A percentile compares a stretch with the other conserved stretches of the same genome.
Evolutionary conservation across 2,329 filamentous ascomycete genomes (phyloP).

Genomic region (Calcarisporium arbuscula): DNA sequence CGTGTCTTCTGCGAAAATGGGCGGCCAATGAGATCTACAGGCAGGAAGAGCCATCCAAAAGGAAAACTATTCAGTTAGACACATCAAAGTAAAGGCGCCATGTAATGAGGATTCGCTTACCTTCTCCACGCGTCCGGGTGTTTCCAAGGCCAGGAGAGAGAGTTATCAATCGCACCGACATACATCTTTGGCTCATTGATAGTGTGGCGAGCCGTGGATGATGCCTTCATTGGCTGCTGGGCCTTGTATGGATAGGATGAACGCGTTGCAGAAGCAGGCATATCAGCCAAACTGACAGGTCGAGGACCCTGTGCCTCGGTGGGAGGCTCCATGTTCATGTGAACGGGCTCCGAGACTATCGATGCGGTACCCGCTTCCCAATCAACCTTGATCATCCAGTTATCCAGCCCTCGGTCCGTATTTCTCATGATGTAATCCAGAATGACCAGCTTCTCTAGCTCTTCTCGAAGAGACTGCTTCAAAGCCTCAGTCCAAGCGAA

Average conservation of each 20-base stretch:
- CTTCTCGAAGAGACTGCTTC: conserved; percentile 88
- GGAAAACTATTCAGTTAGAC: conserved; percentile 84
- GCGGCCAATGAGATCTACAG: conserved; percentile 90
- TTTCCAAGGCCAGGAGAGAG: conserved; percentile 97
- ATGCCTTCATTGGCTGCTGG: conserved; percentile 80
- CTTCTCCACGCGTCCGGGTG: conserved; percentile 83
- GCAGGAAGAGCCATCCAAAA: conserved; percentile 96
- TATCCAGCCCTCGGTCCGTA: conserved; percentile 91
- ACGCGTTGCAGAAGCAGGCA: conserved; percentile 31
- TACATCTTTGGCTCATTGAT: conserved; percentile 55
- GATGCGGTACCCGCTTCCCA: conserved; percentile 75
- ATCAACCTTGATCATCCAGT: conserved; percentile 99
- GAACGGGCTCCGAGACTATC: conserved; percentile 74
- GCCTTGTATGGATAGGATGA: conserved; percentile 63
- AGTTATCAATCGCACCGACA: conserved; percentile 95
- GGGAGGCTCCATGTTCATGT: conserved; percentile 53
- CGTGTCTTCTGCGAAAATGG: conserved; percentile 92
- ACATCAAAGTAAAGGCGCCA: too few species aligned
- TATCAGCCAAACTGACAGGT: conserved; percentile 49
- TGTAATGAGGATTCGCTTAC: conserved; percentile 21
- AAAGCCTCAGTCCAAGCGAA: conserved; percentile 85
- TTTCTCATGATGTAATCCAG: conserved; percentile 99
- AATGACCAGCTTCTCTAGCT: conserved; percentile 94
- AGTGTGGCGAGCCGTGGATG: conserved; percentile 42
- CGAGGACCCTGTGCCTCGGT: conserved; percentile 46